Conservation (phyloP, 2,329 filamentous ascomycete genomes). For the Cylindrodendrum hubeiense region DNA sequence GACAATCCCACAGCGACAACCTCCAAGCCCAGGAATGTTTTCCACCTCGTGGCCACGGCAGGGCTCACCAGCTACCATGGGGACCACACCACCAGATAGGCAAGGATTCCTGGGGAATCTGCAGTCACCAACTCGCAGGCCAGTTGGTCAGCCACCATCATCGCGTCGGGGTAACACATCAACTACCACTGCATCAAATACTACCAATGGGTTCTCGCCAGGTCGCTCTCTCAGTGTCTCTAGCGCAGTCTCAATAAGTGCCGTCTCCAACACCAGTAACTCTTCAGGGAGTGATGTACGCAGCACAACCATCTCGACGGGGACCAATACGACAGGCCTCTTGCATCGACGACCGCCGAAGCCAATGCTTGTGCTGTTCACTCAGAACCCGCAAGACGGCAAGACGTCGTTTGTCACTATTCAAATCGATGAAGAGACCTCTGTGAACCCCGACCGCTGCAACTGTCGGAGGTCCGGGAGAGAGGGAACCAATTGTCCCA, state of each 20-base stretch:
- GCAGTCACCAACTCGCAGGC: conserved; percentile 23
- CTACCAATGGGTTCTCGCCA: conserved; percentile 21
- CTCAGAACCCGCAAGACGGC: conserved; percentile 36
- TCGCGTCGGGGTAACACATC: conserved; percentile 31
- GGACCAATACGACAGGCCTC: conserved; percentile 44
- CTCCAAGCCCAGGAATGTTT: conserved; percentile 18
- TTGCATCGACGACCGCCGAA: conserved; percentile 48
- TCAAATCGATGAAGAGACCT: conserved; percentile 48
- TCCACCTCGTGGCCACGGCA: conserved; percentile 35
- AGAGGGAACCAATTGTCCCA: conserved; percentile 40
- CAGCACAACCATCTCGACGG: conserved; percentile 43
- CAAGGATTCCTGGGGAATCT: conserved; percentile 27
- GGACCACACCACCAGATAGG: conserved; percentile 27
- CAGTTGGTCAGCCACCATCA: conserved; percentile 35
- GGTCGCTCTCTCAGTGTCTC: conserved; percentile 40
- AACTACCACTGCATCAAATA: conserved; percentile 15
- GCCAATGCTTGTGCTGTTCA: conserved; percentile 52
- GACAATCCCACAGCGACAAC: conserved; percentile 36
- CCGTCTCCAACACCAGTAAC: conserved; percentile 39
- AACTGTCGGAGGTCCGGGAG: conserved; percentile 47
- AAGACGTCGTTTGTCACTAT: conserved; percentile 46
- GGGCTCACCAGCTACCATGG: conserved; percentile 32
- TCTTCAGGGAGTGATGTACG: conserved; percentile 41
- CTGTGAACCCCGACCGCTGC: conserved; percentile 50
- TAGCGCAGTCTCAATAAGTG: conserved; percentile 22